Evolutionary conservation across 148 eudicot genomes (phyloP), one percentile per base, ranked within the genome.

Genomic region (Oxyria digyna): DNA sequence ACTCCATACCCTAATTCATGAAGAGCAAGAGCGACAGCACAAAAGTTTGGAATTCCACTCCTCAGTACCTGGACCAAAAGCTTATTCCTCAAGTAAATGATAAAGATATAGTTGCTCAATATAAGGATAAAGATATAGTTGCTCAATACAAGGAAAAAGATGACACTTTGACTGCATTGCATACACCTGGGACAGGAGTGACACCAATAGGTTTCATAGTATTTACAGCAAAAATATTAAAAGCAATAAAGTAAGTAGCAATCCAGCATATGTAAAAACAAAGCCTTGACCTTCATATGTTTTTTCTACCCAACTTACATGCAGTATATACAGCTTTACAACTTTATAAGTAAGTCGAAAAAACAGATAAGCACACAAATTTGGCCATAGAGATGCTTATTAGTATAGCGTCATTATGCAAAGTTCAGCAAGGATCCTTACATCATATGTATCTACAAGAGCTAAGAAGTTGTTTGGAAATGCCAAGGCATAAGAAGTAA

Each of bases 391-490:
- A 52, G 20, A 4, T 52, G 29, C 27, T n/a, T 52, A 12, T 6
- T 52, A 52, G 4, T 23, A 24, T 52, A 55, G 15, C 3, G 27
- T 24, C 37, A 31, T 29, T 11, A 4, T 27, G 7, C 13, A 29
- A 54, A 40, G 33, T 43, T n/a, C 59, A 37, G 15, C 13, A 69
- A 33, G 45, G 42, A 23, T 68, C 84, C 99, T 88, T 88, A 90
- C 99, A 81, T 94, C 99, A 75, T 94, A 94, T 20, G 99, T 94
- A 81, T 94, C 99, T 66, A 94, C 99, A 67, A 94, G 93, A 75
- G 97, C 99, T 74, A 94, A 80, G 77, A 94, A 94, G 75, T 80
- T 80, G 70, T 77, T 75, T 4, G 97, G 99, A 70, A 94, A 94
- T 31, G 99, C 96, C 71, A 88, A 79, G 42, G 99, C 99, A 77